Conservation (phyloP, 139 green algal genomes). For the Coelastrella sp. region DNA sequence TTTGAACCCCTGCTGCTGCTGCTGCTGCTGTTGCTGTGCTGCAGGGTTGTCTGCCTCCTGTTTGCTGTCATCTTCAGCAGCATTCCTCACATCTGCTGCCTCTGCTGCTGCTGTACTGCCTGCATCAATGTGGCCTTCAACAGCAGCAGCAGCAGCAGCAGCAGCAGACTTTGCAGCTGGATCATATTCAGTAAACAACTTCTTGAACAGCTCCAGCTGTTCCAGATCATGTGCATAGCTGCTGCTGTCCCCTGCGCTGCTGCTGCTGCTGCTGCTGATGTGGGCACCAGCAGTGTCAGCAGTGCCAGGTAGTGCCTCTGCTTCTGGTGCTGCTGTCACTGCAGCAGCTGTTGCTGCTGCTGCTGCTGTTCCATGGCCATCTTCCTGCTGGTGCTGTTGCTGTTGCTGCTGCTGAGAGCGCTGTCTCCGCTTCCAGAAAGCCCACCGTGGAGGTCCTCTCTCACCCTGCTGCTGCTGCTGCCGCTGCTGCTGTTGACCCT, state of each 20-base stretch:
- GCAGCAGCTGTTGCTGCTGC: slow-evolving; percentile 13
- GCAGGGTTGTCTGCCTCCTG: not conserved
- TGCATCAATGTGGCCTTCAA: not conserved
- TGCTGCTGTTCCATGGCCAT: not conserved
- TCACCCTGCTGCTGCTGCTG: slow-evolving; percentile 10
- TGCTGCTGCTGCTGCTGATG: not conserved
- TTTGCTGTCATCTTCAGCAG: not conserved
- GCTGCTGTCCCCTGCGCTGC: not conserved
- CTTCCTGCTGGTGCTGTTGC: not conserved
- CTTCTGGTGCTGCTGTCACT: slow-evolving; percentile 13
- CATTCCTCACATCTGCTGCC: slow-evolving; percentile 14
- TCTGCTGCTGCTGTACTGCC: slow-evolving; percentile 27
- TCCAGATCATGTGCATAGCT: too few relatives aligned
- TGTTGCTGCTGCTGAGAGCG: slow-evolving; percentile 11
- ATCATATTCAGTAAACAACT: too few relatives aligned
- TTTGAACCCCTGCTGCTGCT: not conserved
- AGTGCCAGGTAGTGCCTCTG: not conserved
- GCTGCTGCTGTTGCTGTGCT: slow-evolving; percentile 27
- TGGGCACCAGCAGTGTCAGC: not conserved
- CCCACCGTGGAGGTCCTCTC: slow-evolving; percentile 18
- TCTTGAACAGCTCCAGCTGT: too few relatives aligned
- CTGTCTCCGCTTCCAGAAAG: not conserved
- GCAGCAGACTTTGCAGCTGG: not conserved
- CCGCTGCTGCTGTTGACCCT: slow-evolving; percentile 2
- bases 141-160: not conserved